phyloP scores from a whole-genome alignment of 129 eudicot species.

The Pulicaria dysenterica region DNA sequence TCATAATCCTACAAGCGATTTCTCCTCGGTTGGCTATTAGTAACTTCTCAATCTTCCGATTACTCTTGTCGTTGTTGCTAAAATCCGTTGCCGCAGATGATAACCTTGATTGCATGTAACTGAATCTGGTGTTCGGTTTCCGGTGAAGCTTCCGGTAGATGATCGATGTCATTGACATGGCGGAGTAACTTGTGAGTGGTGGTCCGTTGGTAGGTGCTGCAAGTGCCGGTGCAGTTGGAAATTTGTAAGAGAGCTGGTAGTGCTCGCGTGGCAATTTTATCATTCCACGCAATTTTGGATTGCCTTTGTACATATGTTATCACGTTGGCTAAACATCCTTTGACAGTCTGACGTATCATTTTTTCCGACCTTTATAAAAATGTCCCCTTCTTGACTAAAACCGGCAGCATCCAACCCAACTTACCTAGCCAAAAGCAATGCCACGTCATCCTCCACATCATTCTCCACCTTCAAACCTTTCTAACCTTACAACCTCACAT shows the following conservation, averaged over 20 bases:
- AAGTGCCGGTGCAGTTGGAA: constrained; percentile 1
- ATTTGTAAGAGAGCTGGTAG: constrained; percentile 22
- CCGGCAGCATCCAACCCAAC: too few relatives aligned
- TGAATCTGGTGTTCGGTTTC: constrained; percentile 23
- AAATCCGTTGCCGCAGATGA: constrained; percentile 22
- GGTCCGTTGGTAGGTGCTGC: constrained; percentile 11
- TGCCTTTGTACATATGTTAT: too few relatives aligned
- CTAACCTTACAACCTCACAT: too few relatives aligned
- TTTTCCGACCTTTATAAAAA: too few relatives aligned
- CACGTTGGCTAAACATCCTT: too few relatives aligned
- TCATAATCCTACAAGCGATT: constrained; percentile 85
- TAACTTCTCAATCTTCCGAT: constrained; percentile 69
- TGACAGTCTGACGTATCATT: too few relatives aligned
- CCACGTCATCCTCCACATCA: too few relatives aligned
- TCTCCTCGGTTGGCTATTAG: constrained; percentile 93
- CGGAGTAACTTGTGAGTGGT: constrained; percentile 10
- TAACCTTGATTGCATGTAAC: not conserved
- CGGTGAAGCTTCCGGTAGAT: constrained; percentile 51
- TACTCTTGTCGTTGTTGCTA: constrained; percentile 25
- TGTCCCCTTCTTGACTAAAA: too few relatives aligned
- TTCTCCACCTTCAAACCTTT: too few relatives aligned
- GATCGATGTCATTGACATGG: constrained; percentile 51
- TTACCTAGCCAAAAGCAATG: too few relatives aligned
- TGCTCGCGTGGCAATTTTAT: constrained; percentile 31
- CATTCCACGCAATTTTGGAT: constrained; percentile 25